Evolutionary conservation across 2,329 filamentous ascomycete species (phyloP).

Genomic region (Stenocarpella maydis): DNA sequence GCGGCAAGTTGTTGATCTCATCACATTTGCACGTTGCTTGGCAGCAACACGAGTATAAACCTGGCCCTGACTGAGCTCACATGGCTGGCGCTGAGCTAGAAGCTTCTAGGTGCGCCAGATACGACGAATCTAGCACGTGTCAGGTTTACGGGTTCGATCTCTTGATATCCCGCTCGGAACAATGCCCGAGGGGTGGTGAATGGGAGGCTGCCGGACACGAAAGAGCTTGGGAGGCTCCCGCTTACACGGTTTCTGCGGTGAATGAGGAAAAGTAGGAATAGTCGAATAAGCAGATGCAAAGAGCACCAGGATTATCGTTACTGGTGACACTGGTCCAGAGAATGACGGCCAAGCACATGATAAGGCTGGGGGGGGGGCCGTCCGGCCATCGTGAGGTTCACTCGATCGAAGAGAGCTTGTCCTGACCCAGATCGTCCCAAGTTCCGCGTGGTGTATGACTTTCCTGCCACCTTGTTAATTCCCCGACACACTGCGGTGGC

Average conservation of each 20-base stretch:
- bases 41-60: neutral
- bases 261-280: neutral
- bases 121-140: neutral
- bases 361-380: neutral
- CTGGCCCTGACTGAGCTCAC: neutral
- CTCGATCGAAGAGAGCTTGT: neutral
- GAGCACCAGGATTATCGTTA: neutral
- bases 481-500: too few relatives aligned
- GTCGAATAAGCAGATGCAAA: neutral
- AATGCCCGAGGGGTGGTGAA: neutral
- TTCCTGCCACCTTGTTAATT: conserved; percentile 7
- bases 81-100: neutral
- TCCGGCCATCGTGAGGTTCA: neutral
- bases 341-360: neutral
- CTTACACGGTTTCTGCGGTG: neutral
- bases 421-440: neutral
- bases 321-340: neutral
- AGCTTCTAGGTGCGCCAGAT: neutral
- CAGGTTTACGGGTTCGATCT: neutral
- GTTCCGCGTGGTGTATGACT: neutral
- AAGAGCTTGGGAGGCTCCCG: neutral
- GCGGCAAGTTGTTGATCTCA: neutral
- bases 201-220: neutral
- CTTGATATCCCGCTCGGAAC: neutral
- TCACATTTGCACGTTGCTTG: neutral